These are phyloP conservation scores for Paraphaeosphaeria sporulosa DNA, from an alignment of 2,329 filamentous ascomycete species.

Conservation along the genomic window DNA sequence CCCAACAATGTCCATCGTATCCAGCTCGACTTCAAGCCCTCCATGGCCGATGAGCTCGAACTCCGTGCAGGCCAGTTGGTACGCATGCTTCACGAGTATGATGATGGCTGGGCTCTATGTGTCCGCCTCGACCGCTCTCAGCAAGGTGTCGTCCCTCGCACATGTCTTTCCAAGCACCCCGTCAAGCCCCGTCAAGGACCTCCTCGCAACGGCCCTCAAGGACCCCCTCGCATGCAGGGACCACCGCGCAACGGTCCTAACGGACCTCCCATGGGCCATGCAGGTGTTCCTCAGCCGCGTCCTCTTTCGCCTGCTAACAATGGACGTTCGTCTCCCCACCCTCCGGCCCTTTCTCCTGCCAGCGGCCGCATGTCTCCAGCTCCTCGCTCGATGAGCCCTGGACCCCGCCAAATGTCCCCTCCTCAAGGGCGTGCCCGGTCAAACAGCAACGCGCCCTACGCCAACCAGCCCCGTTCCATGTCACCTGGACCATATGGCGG, in stretches of 20 bases:
- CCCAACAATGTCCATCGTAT: conserved; percentile 82
- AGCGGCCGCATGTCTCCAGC: conserved; percentile 40
- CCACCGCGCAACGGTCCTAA: conserved; percentile 30
- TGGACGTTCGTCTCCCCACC: conserved; percentile 58
- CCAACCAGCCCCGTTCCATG: conserved; percentile 46
- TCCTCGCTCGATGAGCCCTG: conserved; percentile 42
- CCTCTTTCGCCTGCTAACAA: conserved; percentile 56
- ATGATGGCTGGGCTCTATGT: conserved; percentile 97
- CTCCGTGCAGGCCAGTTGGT: conserved; percentile 84
- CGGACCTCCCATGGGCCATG: conserved; percentile 41
- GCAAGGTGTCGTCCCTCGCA: conserved; percentile 92
- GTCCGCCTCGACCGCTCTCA: conserved; percentile 87
- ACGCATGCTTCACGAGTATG: conserved; percentile 91
- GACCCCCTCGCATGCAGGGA: conserved; percentile 37
- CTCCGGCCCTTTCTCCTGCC: conserved; percentile 53
- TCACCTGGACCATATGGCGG: conserved; percentile 51
- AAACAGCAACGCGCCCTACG: conserved; percentile 50
- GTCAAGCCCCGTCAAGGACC: conserved; percentile 79
- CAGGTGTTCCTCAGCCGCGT: conserved; percentile 41
- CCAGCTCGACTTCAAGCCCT: conserved; percentile 91
- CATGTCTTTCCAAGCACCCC: conserved; percentile 89
- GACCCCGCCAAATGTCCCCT: conserved; percentile 30
- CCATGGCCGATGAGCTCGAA: conserved; percentile 89
- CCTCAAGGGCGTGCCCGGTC: conserved; percentile 41
- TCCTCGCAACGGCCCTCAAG: conserved; percentile 62